phyloP scores from a whole-genome alignment of 2,329 filamentous ascomycete genomes.

The Hypoxylon sp. region DNA sequence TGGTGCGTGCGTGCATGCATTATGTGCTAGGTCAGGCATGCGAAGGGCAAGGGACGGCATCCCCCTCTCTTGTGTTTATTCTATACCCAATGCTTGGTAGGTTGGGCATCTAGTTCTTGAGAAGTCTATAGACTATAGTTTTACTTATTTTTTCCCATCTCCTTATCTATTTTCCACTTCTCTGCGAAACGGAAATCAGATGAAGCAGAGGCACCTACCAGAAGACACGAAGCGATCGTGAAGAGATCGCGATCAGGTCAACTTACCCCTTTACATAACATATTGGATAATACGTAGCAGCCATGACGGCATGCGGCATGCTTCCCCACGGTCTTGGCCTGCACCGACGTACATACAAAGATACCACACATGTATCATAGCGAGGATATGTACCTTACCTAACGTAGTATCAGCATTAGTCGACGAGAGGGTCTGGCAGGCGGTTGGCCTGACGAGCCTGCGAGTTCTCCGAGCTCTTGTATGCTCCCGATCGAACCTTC shows the following conservation, averaged over 20 bases:
- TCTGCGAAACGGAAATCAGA: background rate
- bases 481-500: background rate
- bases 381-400: conserved; percentile 18
- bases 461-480: background rate
- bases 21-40: no score
- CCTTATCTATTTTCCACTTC: background rate
- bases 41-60: conserved; percentile 13
- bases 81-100: background rate
- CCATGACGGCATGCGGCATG: conserved; percentile 29
- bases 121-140: background rate
- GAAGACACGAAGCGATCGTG: conserved; percentile 7
- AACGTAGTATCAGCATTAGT: conserved; percentile 4
- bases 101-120: background rate
- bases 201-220: background rate
- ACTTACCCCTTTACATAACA: conserved; percentile 1
- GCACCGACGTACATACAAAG: conserved; percentile 18
- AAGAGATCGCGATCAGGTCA: background rate
- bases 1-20: conserved; percentile 11
- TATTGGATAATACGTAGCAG: background rate
- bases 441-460: no score
- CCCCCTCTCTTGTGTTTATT: conserved; percentile 1
- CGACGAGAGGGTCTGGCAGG: no score
- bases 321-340: conserved; percentile 28
- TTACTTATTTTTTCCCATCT: background rate
- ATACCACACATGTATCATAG: no score